Evolutionary conservation across 495 filamentous ascomycete genomes (phyloP).

Genomic region (Trichoderma orchidacearum): DNA sequence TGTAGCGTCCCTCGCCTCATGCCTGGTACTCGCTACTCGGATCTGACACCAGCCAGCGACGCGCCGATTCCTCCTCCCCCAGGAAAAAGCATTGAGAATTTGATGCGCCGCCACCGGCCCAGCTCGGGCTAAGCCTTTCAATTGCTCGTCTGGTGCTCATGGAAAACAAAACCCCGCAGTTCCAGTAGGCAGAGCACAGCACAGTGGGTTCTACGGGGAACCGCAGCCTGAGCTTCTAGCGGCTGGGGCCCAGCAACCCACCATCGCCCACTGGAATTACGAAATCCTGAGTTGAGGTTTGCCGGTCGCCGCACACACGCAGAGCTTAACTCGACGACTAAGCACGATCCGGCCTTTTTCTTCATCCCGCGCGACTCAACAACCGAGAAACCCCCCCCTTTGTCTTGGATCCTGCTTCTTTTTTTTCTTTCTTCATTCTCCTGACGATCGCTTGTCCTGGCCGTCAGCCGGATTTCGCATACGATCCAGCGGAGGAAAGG

Average conservation of each 20-base stretch:
- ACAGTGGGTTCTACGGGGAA: too few species aligned
- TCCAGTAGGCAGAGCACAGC: too few species aligned
- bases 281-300: neutral
- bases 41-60: neutral
- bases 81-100: too few species aligned
- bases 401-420: neutral
- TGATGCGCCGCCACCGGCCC: neutral
- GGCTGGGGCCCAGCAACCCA: neutral
- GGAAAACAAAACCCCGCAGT: neutral
- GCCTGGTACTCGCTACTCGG: too few species aligned
- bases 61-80: neutral
- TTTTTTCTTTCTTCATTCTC: neutral
- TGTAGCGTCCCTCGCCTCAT: too few species aligned
- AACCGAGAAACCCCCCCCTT: too few species aligned
- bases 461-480: neutral
- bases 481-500: neutral
- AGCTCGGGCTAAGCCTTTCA: neutral
- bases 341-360: neutral
- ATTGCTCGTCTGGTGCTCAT: too few species aligned
- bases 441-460: neutral
- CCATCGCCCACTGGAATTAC: neutral
- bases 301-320: neutral
- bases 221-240: too few species aligned
- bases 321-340: neutral
- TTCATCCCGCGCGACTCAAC: neutral